Evolutionary conservation across 2,329 filamentous ascomycete genomes (phyloP).

Genomic region (Teratosphaeria nubilosa): DNA sequence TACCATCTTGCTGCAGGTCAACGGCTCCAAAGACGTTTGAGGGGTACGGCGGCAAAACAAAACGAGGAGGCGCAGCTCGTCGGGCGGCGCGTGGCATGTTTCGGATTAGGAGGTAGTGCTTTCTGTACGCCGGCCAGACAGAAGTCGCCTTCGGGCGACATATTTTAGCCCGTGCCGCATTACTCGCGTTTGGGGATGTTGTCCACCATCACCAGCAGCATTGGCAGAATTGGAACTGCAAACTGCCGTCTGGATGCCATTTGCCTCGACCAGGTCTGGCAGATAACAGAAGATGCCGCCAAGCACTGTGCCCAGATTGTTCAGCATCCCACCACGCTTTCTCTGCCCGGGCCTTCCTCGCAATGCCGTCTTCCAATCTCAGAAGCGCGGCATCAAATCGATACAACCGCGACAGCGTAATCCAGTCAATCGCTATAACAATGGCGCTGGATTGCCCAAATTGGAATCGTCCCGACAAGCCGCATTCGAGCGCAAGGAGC

Average conservation of each 20-base stretch:
- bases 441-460: slow-evolving; percentile 39
- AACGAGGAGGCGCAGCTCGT: not conserved
- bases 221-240: not conserved
- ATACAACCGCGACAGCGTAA: slow-evolving; percentile 46
- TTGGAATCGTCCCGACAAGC: slow-evolving; percentile 47
- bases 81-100: not conserved
- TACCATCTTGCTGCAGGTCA: not conserved
- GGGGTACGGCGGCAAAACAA: not conserved
- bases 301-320: slow-evolving; percentile 12
- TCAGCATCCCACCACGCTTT: slow-evolving; percentile 22
- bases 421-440: slow-evolving; percentile 43
- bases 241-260: not conserved
- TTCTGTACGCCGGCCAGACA: not conserved
- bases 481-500: slow-evolving; percentile 49
- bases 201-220: not conserved
- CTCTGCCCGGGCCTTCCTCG: slow-evolving; percentile 24
- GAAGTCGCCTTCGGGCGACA: not conserved
- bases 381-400: slow-evolving; percentile 42
- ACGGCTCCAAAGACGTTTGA: not conserved
- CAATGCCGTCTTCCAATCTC: slow-evolving; percentile 11
- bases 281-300: slow-evolving; percentile 16
- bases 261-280: not conserved
- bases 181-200: not conserved
- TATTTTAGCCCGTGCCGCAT: not conserved
- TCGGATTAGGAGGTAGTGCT: not conserved